Evolutionary conservation across 2,329 filamentous ascomycete species (phyloP).

Genomic region (Pezicula rhizophila): DNA sequence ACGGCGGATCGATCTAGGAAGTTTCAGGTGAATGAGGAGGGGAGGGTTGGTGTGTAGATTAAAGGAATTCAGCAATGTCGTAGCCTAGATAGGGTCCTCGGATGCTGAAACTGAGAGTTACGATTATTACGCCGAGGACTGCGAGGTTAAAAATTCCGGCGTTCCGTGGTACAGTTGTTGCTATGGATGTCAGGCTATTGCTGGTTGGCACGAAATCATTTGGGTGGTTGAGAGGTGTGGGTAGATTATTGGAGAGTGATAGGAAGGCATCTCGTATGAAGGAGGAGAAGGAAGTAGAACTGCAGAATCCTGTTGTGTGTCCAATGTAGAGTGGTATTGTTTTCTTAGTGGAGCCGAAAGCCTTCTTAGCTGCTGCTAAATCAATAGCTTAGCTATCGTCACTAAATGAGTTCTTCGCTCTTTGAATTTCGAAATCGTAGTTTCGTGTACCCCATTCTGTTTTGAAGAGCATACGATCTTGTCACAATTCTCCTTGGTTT

Average conservation of each 20-base stretch:
- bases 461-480: conserved; percentile 64
- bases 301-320: conserved; percentile 79
- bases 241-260: conserved; percentile 57
- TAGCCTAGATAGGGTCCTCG: conserved; percentile 64
- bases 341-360: conserved; percentile 63
- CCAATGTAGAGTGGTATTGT: conserved; percentile 80
- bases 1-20: conserved; percentile 56
- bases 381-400: background rate
- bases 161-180: conserved; percentile 41
- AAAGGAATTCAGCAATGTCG: conserved; percentile 59
- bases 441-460: conserved; percentile 10
- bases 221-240: background rate
- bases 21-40: conserved; percentile 46
- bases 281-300: conserved; percentile 78
- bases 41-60: conserved; percentile 52
- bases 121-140: conserved; percentile 63
- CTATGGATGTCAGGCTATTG: background rate
- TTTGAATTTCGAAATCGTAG: background rate
- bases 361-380: conserved; percentile 35
- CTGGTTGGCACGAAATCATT: background rate
- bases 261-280: conserved; percentile 75
- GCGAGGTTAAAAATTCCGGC: conserved; percentile 77
- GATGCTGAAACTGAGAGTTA: conserved; percentile 63
- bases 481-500: no score
- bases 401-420: background rate